These are phyloP conservation scores for Penicillium sp. DNA, from an alignment of 2,329 filamentous ascomycete genomes.

Conservation along the genomic window DNA sequence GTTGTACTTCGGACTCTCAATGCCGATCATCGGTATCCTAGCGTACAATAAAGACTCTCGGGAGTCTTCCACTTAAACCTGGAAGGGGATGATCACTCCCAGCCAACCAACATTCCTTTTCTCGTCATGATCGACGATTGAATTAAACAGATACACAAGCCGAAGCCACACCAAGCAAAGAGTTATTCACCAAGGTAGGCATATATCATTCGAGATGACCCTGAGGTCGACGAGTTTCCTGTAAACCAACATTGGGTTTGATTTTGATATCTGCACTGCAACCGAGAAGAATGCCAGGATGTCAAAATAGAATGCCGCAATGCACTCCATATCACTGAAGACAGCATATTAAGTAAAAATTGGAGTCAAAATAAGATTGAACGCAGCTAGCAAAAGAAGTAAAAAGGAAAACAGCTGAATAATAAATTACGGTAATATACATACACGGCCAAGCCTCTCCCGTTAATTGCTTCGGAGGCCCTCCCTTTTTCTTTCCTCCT, in stretches of 20 bases:
- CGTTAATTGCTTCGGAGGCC: constrained; percentile 11
- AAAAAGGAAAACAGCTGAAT: not conserved
- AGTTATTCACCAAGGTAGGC: not conserved
- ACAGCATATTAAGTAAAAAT: not conserved
- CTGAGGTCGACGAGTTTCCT: not conserved
- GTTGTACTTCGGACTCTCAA: not conserved
- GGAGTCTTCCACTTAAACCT: not conserved
- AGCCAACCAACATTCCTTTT: constrained; percentile 4
- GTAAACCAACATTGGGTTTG: not conserved
- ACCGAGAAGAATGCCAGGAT: not conserved
- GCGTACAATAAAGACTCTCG: not conserved
- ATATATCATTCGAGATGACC: not conserved
- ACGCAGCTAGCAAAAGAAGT: not conserved
- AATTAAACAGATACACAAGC: not conserved
- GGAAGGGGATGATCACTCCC: constrained; percentile 4
- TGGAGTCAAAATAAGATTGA: not conserved
- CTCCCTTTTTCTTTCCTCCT: constrained; percentile 20
- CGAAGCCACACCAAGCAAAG: not conserved
- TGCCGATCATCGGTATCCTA: constrained; percentile 1
- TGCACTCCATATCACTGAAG: not conserved
- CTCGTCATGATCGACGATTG: constrained; percentile 5
- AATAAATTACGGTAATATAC: constrained; percentile 12
- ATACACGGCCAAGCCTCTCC: constrained; percentile 7
- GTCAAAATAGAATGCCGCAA: not conserved
- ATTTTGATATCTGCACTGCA: not conserved